Conservation (phyloP, 768 basidiomycete species). For the Russula dissimulans region DNA sequence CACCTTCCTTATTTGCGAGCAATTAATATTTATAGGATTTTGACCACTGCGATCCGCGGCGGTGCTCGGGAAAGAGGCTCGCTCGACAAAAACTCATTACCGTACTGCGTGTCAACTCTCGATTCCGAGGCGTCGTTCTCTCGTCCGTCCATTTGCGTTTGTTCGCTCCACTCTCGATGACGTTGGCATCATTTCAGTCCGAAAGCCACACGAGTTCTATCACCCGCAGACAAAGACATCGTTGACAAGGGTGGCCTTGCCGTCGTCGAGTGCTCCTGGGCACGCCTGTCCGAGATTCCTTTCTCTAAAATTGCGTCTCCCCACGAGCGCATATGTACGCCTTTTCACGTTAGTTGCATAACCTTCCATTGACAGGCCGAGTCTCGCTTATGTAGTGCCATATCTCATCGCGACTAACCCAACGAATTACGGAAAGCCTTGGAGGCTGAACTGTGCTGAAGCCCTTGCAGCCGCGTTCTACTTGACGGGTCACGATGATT, state of each 20-base stretch:
- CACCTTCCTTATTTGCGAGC: neutral
- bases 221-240: conserved; percentile 77
- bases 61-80: conserved; percentile 85
- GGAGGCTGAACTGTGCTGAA: conserved; percentile 92
- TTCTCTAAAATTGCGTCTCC: conserved; percentile 91
- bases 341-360: neutral
- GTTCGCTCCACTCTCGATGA: neutral
- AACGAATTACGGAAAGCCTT: conserved; percentile 96
- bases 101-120: conserved; percentile 71
- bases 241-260: conserved; percentile 70
- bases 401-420: conserved; percentile 94
- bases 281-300: conserved; percentile 87
- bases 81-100: conserved; percentile 76
- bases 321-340: conserved; percentile 81
- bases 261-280: conserved; percentile 99
- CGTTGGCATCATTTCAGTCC: conserved; percentile 42
- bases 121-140: conserved; percentile 88
- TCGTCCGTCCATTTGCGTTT: conserved; percentile 51
- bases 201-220: conserved; percentile 68
- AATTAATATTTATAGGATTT: conserved; percentile 58
- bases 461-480: conserved; percentile 93
- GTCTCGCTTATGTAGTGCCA: conserved; percentile 51
- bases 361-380: neutral
- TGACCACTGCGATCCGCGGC: conserved; percentile 90
- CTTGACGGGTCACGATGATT: conserved; percentile 75